Percentiles rank a stretch among this genome's conserved stretches.
These are phyloP conservation scores for Pyrenochaeta sp. DNA, from an alignment of 2,329 filamentous ascomycete species.

Conservation along the genomic window DNA sequence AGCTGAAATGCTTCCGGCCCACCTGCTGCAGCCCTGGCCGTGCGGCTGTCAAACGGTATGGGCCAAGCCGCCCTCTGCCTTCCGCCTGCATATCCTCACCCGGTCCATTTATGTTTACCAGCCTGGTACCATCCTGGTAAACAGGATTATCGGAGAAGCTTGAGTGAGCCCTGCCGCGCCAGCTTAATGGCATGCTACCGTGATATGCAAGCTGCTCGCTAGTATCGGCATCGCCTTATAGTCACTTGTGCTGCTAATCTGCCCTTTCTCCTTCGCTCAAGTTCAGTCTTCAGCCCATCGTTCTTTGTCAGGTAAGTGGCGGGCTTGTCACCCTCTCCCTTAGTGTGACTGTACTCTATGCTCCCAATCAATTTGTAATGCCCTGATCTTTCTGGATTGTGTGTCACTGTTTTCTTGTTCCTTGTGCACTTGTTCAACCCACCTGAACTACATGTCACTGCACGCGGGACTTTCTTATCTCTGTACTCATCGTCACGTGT, in stretches of 20 bases:
- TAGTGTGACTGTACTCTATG: no score
- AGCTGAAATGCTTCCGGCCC: slow-evolving; percentile 18
- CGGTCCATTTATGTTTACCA: slow-evolving; percentile 29
- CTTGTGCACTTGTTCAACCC: slow-evolving; percentile 17
- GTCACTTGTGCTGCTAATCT: slow-evolving; percentile 26
- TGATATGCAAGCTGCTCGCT: slow-evolving; percentile 28
- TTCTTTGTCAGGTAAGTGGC: slow-evolving; percentile 39
- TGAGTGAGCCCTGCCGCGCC: slow-evolving; percentile 34
- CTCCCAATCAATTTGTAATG: background rate
- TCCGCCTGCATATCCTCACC: slow-evolving; percentile 31
- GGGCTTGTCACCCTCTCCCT: background rate
- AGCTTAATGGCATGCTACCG: slow-evolving; percentile 28
- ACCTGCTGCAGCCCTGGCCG: slow-evolving; percentile 21
- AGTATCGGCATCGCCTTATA: slow-evolving; percentile 35
- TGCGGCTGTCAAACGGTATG: slow-evolving; percentile 18
- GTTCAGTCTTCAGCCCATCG: slow-evolving; percentile 31
- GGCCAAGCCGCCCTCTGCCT: slow-evolving; percentile 22
- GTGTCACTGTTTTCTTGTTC: slow-evolving; percentile 10
- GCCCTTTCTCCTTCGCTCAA: slow-evolving; percentile 21
- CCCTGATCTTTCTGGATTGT: background rate
- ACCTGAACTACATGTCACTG: slow-evolving; percentile 16
- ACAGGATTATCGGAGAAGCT: slow-evolving; percentile 33
- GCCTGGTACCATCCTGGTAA: slow-evolving; percentile 34
- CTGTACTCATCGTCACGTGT: slow-evolving; percentile 26
- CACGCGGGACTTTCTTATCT: slow-evolving; percentile 6